phyloP scores from a whole-genome alignment of 192 early-diverging fungal genomes.

The Chytriomyces hyalinus region DNA sequence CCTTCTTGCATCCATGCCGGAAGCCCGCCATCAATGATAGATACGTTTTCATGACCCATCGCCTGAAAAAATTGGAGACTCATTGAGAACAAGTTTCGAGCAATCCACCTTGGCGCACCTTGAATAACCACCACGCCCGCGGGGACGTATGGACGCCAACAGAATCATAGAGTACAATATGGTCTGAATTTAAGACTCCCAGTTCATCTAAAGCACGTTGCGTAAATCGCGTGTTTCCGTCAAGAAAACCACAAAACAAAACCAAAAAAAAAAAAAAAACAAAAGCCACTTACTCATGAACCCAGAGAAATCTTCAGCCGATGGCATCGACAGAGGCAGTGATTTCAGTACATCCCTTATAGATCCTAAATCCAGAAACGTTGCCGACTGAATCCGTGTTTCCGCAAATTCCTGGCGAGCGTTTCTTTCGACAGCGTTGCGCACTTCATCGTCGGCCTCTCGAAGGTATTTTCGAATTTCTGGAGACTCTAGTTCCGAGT shows the following conservation, averaged over 20 bases:
- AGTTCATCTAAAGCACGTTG: conserved; percentile 56
- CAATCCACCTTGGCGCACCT: conserved; percentile 48
- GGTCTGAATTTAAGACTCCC: conserved; percentile 79
- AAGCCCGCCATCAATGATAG: conserved; percentile 89
- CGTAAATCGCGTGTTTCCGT: not conserved
- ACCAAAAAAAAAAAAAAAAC: conserved; percentile 12
- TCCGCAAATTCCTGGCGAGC: not conserved
- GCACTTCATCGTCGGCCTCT: conserved; percentile 5
- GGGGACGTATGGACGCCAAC: conserved; percentile 79
- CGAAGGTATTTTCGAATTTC: not conserved
- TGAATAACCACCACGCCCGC: conserved; percentile 94
- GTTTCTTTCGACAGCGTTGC: not conserved
- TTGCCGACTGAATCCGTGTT: conserved; percentile 2
- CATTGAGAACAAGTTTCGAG: conserved; percentile 1
- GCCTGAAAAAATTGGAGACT: conserved; percentile 47
- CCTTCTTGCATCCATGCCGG: conserved; percentile 73
- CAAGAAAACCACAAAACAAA: too few relatives aligned
- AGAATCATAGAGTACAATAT: conserved; percentile 90
- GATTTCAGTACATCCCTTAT: conserved; percentile 26
- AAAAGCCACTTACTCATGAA: conserved; percentile 23
- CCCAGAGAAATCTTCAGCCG: conserved; percentile 17
- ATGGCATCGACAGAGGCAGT: conserved; percentile 8
- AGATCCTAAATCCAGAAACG: conserved; percentile 21
- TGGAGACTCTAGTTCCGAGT: not conserved
- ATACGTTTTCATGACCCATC: conserved; percentile 90